These are phyloP conservation scores for Aspergillus aculeatinus DNA, from an alignment of 2,329 filamentous ascomycete species.

Conservation along the genomic window DNA sequence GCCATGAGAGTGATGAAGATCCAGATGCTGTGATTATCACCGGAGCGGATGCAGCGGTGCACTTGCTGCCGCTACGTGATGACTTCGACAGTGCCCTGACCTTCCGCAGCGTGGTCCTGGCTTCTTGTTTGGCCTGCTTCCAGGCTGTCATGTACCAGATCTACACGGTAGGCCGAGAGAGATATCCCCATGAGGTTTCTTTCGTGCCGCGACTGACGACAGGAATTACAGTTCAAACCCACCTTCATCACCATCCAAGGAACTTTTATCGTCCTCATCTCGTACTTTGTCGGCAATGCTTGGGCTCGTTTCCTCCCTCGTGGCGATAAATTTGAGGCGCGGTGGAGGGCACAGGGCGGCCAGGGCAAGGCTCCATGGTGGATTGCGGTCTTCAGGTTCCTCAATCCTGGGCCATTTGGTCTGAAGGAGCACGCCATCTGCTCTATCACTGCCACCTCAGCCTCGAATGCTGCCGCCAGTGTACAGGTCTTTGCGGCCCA, in stretches of 20 bases:
- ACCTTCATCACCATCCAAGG: slow-evolving; percentile 28
- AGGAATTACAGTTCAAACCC: slow-evolving; percentile 5
- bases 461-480: slow-evolving; percentile 50
- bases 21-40: slow-evolving; percentile 51
- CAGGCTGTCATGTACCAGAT: slow-evolving; percentile 59
- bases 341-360: slow-evolving; percentile 2
- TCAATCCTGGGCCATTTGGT: slow-evolving; percentile 55
- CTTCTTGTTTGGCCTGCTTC: slow-evolving; percentile 52
- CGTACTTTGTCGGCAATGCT: slow-evolving; percentile 55
- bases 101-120: slow-evolving; percentile 54
- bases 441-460: slow-evolving; percentile 55
- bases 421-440: slow-evolving; percentile 59
- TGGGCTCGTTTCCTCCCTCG: slow-evolving; percentile 53
- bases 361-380: slow-evolving; percentile 10
- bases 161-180: slow-evolving; percentile 45
- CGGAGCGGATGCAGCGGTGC: slow-evolving; percentile 51
- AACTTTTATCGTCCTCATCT: slow-evolving; percentile 59
- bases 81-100: slow-evolving; percentile 54
- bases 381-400: slow-evolving; percentile 44
- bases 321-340: slow-evolving; percentile 49
- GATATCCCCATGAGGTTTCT: neutral
- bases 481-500: slow-evolving; percentile 8
- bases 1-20: neutral
- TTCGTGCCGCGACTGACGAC: slow-evolving; percentile 6
- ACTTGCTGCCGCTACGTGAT: slow-evolving; percentile 55